Conservation (phyloP, 805 yeast genomes). For the Ogataea populi-albae region DNA sequence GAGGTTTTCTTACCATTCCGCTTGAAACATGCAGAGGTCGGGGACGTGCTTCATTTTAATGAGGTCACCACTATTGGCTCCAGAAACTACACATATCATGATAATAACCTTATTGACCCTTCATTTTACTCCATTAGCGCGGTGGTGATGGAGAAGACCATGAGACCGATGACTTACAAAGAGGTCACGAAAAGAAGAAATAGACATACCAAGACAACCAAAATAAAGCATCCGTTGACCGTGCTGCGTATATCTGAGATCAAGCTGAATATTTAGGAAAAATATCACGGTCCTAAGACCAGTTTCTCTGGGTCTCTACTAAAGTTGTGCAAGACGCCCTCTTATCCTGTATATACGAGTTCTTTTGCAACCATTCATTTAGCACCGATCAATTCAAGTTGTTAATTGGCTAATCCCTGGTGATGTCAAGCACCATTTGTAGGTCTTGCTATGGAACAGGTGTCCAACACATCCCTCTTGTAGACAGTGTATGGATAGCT, state of each 20-base stretch:
- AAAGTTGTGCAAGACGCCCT: too few species aligned
- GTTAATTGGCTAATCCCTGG: too few species aligned
- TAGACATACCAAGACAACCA: conserved; percentile 66
- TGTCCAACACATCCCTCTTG: too few species aligned
- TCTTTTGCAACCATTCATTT: too few species aligned
- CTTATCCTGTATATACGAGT: too few species aligned
- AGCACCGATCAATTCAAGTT: too few species aligned
- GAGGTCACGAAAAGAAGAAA: conserved; percentile 78
- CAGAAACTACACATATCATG: conserved; percentile 69
- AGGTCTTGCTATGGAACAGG: too few species aligned
- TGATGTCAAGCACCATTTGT: too few species aligned
- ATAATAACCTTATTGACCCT: conserved; percentile 48
- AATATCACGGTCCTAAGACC: too few species aligned
- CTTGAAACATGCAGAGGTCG: conserved; percentile 73
- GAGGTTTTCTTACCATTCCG: conserved; percentile 73
- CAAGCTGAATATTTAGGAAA: conserved; percentile 38
- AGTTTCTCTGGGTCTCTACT: too few species aligned
- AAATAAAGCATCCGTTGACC: conserved; percentile 70
- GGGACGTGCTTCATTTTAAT: conserved; percentile 72
- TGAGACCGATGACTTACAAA: conserved; percentile 69
- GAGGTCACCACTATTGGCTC: conserved; percentile 84
- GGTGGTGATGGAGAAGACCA: conserved; percentile 81
- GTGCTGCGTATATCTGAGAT: conserved; percentile 74
- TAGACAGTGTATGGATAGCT: too few species aligned
- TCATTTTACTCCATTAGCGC: conserved; percentile 62